Evolutionary conservation across 169 alveolate genomes (phyloP).

Genomic region (Cryptosporidium meleagridis): DNA sequence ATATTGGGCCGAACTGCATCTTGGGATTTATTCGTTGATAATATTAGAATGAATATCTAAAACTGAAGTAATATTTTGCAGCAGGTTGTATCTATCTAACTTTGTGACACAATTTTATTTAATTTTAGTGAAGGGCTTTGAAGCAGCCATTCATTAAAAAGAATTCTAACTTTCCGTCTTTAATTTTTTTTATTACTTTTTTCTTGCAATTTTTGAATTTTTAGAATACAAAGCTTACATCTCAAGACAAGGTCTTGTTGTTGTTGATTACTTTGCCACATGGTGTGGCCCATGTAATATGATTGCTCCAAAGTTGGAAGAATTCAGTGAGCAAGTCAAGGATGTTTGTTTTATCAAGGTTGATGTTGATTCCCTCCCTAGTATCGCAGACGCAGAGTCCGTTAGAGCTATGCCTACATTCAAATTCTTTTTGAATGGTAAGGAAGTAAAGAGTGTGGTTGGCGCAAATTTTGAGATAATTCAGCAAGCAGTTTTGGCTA

Average conservation of each 20-base stretch:
- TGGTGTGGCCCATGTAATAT: slow-evolving; percentile 86
- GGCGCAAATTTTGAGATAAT: slow-evolving; percentile 78
- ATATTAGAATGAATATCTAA: too few species aligned
- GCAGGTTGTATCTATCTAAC: not conserved
- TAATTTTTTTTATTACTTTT: not conserved
- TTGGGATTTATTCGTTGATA: not conserved
- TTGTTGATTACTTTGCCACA: slow-evolving; percentile 83
- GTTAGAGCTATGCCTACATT: slow-evolving; percentile 78
- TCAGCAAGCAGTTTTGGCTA: slow-evolving; percentile 54
- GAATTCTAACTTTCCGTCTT: not conserved
- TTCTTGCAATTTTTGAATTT: not conserved
- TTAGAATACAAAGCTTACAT: slow-evolving; percentile 41
- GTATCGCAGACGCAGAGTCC: slow-evolving; percentile 62
- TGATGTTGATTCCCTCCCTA: slow-evolving; percentile 75
- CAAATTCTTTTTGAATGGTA: slow-evolving; percentile 75
- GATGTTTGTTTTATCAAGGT: slow-evolving; percentile 75
- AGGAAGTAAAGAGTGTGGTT: slow-evolving; percentile 71
- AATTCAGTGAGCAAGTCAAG: slow-evolving; percentile 70
- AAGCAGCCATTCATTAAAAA: too few species aligned
- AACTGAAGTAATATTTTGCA: too few species aligned
- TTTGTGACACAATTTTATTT: not conserved
- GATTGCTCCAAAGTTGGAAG: slow-evolving; percentile 79
- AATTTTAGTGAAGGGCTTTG: not conserved
- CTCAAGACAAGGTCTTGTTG: slow-evolving; percentile 71
- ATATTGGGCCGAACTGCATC: not conserved